Evolutionary conservation across 768 basidiomycete genomes (phyloP).

Genomic region (Auricularia heimuer): DNA sequence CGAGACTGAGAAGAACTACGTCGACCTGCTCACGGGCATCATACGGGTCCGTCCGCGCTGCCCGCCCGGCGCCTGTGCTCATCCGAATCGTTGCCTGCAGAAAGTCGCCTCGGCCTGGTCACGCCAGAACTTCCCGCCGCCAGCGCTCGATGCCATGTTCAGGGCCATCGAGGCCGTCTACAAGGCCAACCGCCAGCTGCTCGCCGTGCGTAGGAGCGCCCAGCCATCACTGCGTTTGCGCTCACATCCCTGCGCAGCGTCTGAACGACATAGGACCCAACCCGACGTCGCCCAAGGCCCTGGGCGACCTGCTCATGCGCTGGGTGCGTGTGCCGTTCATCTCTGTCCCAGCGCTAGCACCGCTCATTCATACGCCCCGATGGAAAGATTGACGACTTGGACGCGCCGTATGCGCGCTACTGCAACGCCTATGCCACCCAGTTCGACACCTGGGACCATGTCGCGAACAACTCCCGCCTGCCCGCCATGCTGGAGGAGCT

Average conservation of each 20-base stretch:
- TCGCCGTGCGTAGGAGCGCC: conserved; percentile 41
- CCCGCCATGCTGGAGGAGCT: conserved; percentile 57
- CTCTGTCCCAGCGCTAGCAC: too few species aligned
- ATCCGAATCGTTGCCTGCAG: conserved; percentile 30
- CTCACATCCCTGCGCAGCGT: conserved; percentile 43
- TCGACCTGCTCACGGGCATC: conserved; percentile 79
- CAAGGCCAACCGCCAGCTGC: conserved; percentile 77
- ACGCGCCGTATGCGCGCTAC: conserved; percentile 77
- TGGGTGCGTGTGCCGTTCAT: conserved; percentile 49
- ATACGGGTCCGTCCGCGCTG: conserved; percentile 60
- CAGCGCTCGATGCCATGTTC: conserved; percentile 89
- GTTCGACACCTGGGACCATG: conserved; percentile 78
- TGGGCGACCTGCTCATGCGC: conserved; percentile 93
- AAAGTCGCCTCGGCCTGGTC: conserved; percentile 99
- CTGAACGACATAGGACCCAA: conserved; percentile 88
- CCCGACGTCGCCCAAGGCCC: conserved; percentile 84
- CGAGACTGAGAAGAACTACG: conserved; percentile 87
- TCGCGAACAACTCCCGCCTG: conserved; percentile 67
- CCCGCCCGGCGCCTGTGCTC: conserved; percentile 8
- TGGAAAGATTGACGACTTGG: conserved; percentile 80
- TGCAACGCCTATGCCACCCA: conserved; percentile 58
- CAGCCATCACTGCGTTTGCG: conserved; percentile 6
- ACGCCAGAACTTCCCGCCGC: conserved; percentile 84
- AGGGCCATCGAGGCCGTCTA: conserved; percentile 86
- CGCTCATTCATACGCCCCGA: too few species aligned